phyloP scores from a whole-genome alignment of 2,329 filamentous ascomycete genomes.

The Ascochyta viciae-villosae region DNA sequence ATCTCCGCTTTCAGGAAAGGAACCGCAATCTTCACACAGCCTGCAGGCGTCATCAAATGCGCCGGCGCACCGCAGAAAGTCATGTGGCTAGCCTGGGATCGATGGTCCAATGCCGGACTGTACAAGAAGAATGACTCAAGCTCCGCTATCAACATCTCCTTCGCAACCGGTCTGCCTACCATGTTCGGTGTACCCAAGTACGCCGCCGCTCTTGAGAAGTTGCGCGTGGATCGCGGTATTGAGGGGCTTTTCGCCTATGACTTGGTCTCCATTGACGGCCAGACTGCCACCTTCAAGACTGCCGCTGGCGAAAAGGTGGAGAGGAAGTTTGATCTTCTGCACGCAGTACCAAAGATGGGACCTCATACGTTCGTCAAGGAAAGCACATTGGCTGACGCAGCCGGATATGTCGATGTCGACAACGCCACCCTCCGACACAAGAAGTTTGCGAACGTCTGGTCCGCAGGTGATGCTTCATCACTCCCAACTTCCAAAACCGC shows the following conservation, averaged over 20 bases:
- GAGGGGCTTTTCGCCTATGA: conserved; percentile 51
- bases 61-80: conserved; percentile 51
- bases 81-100: conserved; percentile 52
- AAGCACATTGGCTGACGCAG: conserved; percentile 44
- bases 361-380: conserved; percentile 48
- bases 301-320: conserved; percentile 36
- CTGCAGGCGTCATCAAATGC: conserved; percentile 50
- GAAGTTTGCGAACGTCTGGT: conserved; percentile 50
- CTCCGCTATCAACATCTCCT: conserved; percentile 47
- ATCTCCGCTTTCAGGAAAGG: conserved; percentile 45
- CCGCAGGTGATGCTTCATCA: conserved; percentile 47
- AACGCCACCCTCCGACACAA: conserved; percentile 46
- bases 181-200: conserved; percentile 54
- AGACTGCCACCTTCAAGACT: conserved; percentile 45
- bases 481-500: conserved; percentile 51
- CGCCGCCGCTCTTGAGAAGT: conserved; percentile 43
- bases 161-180: conserved; percentile 48
- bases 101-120: conserved; percentile 46
- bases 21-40: conserved; percentile 49
- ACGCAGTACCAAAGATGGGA: conserved; percentile 49
- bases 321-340: conserved; percentile 48
- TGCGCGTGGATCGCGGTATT: conserved; percentile 47
- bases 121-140: conserved; percentile 37
- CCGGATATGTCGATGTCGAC: conserved; percentile 49
- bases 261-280: conserved; percentile 46